Evolutionary conservation across 305 asterid species (phyloP), one percentile per base, ranked within the genome.

Genomic region (Euphrasia arctica): DNA sequence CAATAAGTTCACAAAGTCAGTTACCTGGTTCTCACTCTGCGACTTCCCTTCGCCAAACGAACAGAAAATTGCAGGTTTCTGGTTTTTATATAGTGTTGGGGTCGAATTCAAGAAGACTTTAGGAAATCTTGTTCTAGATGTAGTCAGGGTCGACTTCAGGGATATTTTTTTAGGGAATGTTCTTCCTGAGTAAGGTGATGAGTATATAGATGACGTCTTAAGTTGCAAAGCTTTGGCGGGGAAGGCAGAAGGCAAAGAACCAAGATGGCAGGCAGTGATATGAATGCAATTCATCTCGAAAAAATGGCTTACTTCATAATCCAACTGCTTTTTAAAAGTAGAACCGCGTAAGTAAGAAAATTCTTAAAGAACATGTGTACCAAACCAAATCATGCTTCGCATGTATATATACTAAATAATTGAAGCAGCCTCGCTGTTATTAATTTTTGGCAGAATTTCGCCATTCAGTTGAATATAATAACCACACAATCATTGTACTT

Each of bases 11-110:
- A 71, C 43, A 7, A 32, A 65, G 31, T 43, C n/a, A 48, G 56
- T 61, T 78, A 87, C 95, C 89, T 84, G 77, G 64, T 75, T 78
- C 27, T 69, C 87, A 59, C 62, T 69, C 36, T 73, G 75, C 4
- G 84, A 68, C 70, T 82, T 79, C 59, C 88, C 88, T 74, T 85
- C 81, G 56, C 88, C 88, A 73, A 83, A 83, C 73, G 72, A 70
- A 73, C 88, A 85, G 43, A 79, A 80, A 56, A 76, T 73, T 39
- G 82, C 49, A 62, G 71, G 62, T 54, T 47, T 70, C 52, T 60
- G 79, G 73, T 61, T 67, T 50, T 62, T 65, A 63, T 75, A 62
- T 43, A 70, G 52, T 13, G 62, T 63, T 60, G 75, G 58, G 62
- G 72, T 71, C 57, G 36, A 62, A 52, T 73, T 79, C 72, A 71